A percentile compares a stretch with the other conserved stretches of the same genome.
phyloP scores from a whole-genome alignment of 2,329 filamentous ascomycete species.

The Cercospora sp. region DNA sequence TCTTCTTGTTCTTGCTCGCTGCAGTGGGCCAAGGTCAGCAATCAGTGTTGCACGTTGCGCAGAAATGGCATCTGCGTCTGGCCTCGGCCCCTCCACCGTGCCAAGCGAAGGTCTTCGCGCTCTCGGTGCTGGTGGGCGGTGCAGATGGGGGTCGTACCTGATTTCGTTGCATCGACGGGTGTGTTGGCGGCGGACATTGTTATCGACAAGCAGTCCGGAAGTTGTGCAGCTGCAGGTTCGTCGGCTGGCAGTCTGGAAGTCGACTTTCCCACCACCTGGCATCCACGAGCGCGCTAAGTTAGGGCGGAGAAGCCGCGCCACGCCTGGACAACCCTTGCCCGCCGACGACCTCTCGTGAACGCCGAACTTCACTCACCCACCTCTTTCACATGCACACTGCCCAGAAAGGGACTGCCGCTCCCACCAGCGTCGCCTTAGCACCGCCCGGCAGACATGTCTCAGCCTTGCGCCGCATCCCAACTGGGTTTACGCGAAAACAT shows the following conservation, averaged over 20 bases:
- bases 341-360: not conserved
- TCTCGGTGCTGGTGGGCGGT: not conserved
- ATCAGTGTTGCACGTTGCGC: conserved; percentile 4
- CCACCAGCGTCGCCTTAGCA: not conserved
- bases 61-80: not conserved
- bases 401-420: not conserved
- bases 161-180: conserved; percentile 19
- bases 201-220: not conserved
- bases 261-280: not conserved
- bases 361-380: not conserved
- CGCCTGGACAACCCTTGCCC: not conserved
- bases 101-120: not conserved
- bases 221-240: not conserved
- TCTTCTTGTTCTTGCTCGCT: conserved; percentile 52
- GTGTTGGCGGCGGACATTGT: conserved; percentile 26
- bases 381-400: not conserved
- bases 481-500: not conserved
- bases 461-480: not conserved
- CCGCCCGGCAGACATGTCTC: not conserved
- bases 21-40: not conserved
- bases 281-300: conserved; percentile 1
- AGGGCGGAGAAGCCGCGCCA: not conserved
- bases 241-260: not conserved
- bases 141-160: conserved; percentile 22
- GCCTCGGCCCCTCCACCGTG: conserved; percentile 15